Conservation (phyloP, 2,329 filamentous ascomycete species). For the Penicillium glabrum region DNA sequence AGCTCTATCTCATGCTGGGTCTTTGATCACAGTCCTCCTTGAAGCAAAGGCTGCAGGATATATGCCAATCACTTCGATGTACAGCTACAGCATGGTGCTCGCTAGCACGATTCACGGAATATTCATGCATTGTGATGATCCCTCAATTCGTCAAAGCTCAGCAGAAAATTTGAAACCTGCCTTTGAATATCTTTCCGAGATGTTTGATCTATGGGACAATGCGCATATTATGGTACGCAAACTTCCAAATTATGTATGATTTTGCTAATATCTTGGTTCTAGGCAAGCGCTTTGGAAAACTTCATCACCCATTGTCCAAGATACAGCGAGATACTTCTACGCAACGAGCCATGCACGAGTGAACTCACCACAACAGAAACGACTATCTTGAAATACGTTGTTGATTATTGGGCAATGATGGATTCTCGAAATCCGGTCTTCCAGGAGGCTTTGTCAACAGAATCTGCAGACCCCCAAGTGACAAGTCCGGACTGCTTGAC, state of each 20-base stretch:
- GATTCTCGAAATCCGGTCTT: slow-evolving; percentile 19
- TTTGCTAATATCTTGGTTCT: background rate
- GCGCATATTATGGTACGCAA: slow-evolving; percentile 19
- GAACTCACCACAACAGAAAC: slow-evolving; percentile 15
- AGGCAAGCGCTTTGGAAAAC: slow-evolving; percentile 16
- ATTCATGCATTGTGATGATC: slow-evolving; percentile 12
- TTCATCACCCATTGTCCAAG: slow-evolving; percentile 17
- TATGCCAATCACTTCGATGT: slow-evolving; percentile 22
- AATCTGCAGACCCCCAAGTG: slow-evolving; percentile 1
- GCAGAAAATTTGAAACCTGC: slow-evolving; percentile 14
- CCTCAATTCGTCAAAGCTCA: slow-evolving; percentile 5
- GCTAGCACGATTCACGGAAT: slow-evolving; percentile 23
- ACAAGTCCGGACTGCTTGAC: slow-evolving; percentile 5
- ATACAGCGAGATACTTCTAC: slow-evolving; percentile 18
- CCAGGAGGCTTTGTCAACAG: slow-evolving; percentile 2
- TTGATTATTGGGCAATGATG: slow-evolving; percentile 25
- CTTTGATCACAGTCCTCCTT: slow-evolving; percentile 21
- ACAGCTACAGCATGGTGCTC: slow-evolving; percentile 25
- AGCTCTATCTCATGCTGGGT: slow-evolving; percentile 15
- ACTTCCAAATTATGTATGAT: background rate
- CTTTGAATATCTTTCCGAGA: slow-evolving; percentile 15
- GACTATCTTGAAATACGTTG: slow-evolving; percentile 10
- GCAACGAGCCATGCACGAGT: slow-evolving; percentile 8
- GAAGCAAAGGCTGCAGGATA: slow-evolving; percentile 24
- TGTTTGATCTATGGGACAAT: slow-evolving; percentile 20